Evolutionary conservation across 2,329 filamentous ascomycete genomes (phyloP).

Genomic region (Talaromyces sp.): DNA sequence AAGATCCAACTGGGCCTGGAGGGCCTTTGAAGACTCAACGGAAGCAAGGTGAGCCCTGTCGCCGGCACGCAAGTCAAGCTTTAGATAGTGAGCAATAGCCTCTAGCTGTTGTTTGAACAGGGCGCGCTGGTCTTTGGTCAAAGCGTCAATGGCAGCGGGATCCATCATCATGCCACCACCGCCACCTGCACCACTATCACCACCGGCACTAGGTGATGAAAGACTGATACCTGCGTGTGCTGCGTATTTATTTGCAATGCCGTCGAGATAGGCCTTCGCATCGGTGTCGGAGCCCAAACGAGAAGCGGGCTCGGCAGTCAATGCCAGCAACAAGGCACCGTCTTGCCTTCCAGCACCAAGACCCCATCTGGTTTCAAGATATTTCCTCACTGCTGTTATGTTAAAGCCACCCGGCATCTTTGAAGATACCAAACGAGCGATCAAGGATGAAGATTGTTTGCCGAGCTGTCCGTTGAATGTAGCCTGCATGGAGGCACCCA

Average conservation of each 20-base stretch:
- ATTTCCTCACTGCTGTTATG: constrained; percentile 92
- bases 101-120: constrained; percentile 99
- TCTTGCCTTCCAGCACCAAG: constrained; percentile 84
- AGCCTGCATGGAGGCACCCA: constrained; percentile 91
- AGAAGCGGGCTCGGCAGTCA: constrained; percentile 87
- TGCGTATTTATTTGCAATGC: constrained; percentile 86
- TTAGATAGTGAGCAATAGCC: constrained; percentile 89
- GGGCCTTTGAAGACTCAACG: constrained; percentile 77
- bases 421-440: constrained; percentile 92
- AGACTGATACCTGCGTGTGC: constrained; percentile 77
- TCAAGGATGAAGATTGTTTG: constrained; percentile 89
- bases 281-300: constrained; percentile 87
- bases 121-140: constrained; percentile 93
- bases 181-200: constrained; percentile 64
- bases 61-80: constrained; percentile 93
- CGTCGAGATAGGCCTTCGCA: constrained; percentile 88
- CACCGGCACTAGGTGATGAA: constrained; percentile 66
- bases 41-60: constrained; percentile 88
- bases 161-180: constrained; percentile 98
- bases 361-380: constrained; percentile 91
- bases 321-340: constrained; percentile 77
- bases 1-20: constrained; percentile 89
- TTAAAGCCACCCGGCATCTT: constrained; percentile 99
- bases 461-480: constrained; percentile 99
- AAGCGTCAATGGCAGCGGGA: constrained; percentile 88